Percentiles rank a stretch among this genome's conserved stretches.
Conservation (phyloP, 306 rosid species). For the Corylus heterophylla region DNA sequence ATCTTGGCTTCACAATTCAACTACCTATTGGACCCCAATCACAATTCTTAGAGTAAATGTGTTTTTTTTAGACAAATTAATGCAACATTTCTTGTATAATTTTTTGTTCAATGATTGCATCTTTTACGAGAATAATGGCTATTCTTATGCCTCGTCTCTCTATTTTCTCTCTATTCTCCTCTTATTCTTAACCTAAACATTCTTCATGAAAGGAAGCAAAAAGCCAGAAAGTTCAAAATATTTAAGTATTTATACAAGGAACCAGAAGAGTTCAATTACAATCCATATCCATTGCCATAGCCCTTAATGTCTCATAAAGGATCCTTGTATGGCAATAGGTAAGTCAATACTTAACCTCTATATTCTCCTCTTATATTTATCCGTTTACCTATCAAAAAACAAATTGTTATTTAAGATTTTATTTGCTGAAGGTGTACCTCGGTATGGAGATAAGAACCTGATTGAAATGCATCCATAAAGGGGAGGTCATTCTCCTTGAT, state of each 20-base stretch:
- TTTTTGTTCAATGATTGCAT: background rate
- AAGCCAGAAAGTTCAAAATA: background rate
- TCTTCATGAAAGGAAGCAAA: background rate
- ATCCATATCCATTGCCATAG: background rate
- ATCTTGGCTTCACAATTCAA: background rate
- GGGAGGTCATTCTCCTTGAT: constrained; percentile 39
- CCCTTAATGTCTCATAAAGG: constrained; percentile 1
- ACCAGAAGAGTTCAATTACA: background rate
- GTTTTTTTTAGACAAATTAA: background rate
- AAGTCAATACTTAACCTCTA: too few species aligned
- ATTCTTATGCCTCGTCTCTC: background rate
- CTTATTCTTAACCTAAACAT: background rate
- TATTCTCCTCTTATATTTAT: too few species aligned
- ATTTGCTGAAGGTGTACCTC: constrained; percentile 47
- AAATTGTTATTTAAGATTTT: background rate
- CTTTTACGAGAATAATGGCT: background rate
- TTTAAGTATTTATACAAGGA: background rate
- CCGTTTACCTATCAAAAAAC: too few species aligned
- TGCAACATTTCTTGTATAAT: background rate
- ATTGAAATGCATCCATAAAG: constrained; percentile 40
- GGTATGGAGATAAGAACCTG: constrained; percentile 41
- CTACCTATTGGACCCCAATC: background rate
- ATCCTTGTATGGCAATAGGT: background rate
- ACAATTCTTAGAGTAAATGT: background rate
- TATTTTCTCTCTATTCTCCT: background rate